Evolutionary conservation across 371 early-diverging fungal genomes (phyloP).

Genomic region (Actinomortierella ambigua): DNA sequence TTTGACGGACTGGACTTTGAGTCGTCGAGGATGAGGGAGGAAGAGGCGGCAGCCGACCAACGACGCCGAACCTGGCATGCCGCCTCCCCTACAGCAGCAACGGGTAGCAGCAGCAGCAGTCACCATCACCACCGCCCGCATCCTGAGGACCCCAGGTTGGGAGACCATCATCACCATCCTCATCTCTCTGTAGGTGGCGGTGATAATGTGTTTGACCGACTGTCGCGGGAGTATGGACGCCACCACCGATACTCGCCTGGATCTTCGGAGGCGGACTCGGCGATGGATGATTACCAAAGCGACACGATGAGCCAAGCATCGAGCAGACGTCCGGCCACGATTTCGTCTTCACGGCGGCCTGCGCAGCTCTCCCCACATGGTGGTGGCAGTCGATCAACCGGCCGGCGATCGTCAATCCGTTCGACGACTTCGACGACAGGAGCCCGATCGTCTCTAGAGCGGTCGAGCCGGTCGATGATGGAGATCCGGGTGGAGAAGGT

Average conservation of each 20-base stretch:
- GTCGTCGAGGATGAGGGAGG: conserved; percentile 31
- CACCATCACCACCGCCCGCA: no score
- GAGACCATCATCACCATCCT: no score
- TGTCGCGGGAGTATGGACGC: conserved; percentile 16
- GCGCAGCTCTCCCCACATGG: conserved; percentile 3
- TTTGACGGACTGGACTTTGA: conserved; percentile 61
- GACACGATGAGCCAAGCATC: conserved; percentile 44
- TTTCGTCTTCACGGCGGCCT: conserved; percentile 12
- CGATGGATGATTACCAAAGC: conserved; percentile 42
- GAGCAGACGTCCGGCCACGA: conserved; percentile 15
- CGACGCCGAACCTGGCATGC: no score
- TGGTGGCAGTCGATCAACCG: conserved; percentile 15
- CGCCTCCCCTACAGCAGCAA: no score
- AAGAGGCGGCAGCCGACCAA: conserved; percentile 3
- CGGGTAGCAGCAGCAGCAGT: no score
- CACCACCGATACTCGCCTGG: conserved; percentile 15
- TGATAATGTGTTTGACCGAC: conserved; percentile 21
- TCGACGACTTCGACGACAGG: not conserved
- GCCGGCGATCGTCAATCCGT: conserved; percentile 1
- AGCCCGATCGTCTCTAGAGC: conserved; percentile 15
- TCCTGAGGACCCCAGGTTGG: no score
- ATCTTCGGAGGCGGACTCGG: conserved; percentile 35
- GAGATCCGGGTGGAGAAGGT: conserved; percentile 63
- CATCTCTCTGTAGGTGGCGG: no score
- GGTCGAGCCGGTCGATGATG: conserved; percentile 49